Percentiles rank a stretch among this genome's conserved stretches.
Conservation (phyloP, 2,329 filamentous ascomycete genomes). For the Lasiodiplodia sp. region DNA sequence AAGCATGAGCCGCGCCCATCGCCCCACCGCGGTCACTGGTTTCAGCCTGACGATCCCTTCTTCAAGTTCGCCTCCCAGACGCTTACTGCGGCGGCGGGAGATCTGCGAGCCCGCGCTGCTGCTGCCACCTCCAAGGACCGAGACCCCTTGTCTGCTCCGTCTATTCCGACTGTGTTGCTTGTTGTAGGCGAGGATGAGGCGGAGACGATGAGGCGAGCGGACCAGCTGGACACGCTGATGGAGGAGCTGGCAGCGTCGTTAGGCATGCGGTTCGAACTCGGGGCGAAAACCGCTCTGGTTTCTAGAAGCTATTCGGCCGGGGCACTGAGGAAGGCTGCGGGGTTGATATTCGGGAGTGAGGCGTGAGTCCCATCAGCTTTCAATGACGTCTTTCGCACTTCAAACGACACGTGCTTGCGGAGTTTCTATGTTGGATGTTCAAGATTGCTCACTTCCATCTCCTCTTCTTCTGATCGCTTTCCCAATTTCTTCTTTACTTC, state of each 20-base stretch:
- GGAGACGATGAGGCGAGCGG: background rate
- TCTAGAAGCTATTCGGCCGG: constrained; percentile 5
- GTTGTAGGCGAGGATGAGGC: constrained; percentile 18
- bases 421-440: background rate
- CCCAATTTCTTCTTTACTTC: background rate
- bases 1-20: background rate
- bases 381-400: background rate
- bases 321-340: background rate
- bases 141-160: background rate
- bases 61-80: constrained; percentile 2
- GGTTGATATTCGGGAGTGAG: constrained; percentile 6
- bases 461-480: background rate
- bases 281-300: background rate
- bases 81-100: background rate
- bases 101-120: background rate
- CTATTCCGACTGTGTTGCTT: constrained; percentile 17
- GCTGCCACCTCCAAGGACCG: too few relatives aligned
- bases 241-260: too few relatives aligned
- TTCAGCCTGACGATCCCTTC: background rate
- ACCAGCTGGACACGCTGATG: background rate
- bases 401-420: background rate
- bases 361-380: background rate
- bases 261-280: background rate
- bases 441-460: background rate
- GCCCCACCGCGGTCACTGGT: background rate